These are phyloP conservation scores for Penstemon newberryi DNA, from an alignment of 257 asterid genomes.

Conservation along the genomic window DNA sequence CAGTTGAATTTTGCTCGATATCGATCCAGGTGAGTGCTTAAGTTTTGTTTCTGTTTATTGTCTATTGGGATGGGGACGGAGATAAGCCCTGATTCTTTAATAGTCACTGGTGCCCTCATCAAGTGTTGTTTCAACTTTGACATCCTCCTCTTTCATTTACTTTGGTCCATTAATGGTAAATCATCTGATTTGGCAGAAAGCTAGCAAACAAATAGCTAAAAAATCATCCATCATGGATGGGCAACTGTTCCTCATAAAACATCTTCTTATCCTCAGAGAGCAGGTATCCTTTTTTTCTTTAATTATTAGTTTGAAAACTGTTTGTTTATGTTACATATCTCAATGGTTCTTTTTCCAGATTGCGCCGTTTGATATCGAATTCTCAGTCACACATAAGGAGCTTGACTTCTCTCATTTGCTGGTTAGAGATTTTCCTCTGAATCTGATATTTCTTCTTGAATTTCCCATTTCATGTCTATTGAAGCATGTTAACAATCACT, in stretches of 20 bases:
- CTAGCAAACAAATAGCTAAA: slow-evolving; percentile 74
- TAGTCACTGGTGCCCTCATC: slow-evolving; percentile 22
- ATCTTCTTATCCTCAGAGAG: slow-evolving; percentile 94
- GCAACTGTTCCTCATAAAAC: slow-evolving; percentile 88
- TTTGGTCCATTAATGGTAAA: slow-evolving; percentile 25
- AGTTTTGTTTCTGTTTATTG: slow-evolving; percentile 18
- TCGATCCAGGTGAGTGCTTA: slow-evolving; percentile 78
- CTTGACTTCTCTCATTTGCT: slow-evolving; percentile 98
- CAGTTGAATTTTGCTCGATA: slow-evolving; percentile 83
- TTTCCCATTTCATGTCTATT: slow-evolving; percentile 19
- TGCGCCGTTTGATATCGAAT: slow-evolving; percentile 97
- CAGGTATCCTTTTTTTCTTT: slow-evolving; percentile 53
- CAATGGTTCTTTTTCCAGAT: slow-evolving; percentile 57
- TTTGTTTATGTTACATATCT: slow-evolving; percentile 34
- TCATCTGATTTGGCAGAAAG: slow-evolving; percentile 64
- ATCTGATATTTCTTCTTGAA: slow-evolving; percentile 20
- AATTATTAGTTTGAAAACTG: slow-evolving; percentile 16
- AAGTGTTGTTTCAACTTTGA: slow-evolving; percentile 16
- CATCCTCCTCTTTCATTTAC: slow-evolving; percentile 29
- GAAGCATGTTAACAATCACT: slow-evolving; percentile 10
- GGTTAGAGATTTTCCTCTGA: slow-evolving; percentile 51
- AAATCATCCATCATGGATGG: slow-evolving; percentile 88
- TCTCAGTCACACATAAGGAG: slow-evolving; percentile 97
- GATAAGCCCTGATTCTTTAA: slow-evolving; percentile 12
- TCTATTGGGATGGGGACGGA: slow-evolving; percentile 8